Conservation (phyloP, 805 yeast species). For the Yarrowia sp. region DNA sequence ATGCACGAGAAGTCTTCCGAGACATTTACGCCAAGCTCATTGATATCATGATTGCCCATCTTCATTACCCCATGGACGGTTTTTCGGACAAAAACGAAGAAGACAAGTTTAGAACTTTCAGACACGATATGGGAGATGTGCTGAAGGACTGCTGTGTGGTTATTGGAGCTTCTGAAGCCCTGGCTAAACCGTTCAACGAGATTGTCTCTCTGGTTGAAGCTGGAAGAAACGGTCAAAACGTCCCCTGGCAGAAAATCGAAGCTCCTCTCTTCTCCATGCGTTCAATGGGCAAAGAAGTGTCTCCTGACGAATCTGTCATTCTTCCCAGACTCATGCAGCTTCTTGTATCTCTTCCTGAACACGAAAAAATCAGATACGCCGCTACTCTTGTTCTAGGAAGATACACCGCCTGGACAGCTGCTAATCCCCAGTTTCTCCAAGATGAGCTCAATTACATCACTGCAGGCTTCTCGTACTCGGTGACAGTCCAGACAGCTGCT, state of each 20-base stretch:
- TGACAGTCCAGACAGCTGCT: constrained; percentile 73
- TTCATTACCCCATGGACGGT: constrained; percentile 68
- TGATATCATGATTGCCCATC: constrained; percentile 60
- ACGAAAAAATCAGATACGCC: constrained; percentile 83
- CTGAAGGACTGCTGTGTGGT: constrained; percentile 92
- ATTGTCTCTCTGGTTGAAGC: constrained; percentile 46
- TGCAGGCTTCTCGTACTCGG: constrained; percentile 54
- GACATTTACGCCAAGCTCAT: constrained; percentile 61
- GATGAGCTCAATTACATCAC: constrained; percentile 81
- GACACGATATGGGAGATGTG: constrained; percentile 98
- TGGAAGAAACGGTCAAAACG: constrained; percentile 40
- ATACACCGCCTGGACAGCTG: constrained; percentile 91
- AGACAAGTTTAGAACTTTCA: constrained; percentile 88
- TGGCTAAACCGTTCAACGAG: constrained; percentile 64
- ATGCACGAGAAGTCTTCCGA: constrained; percentile 49
- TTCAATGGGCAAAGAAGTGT: constrained; percentile 91
- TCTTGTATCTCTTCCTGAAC: constrained; percentile 72
- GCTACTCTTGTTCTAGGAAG: constrained; percentile 93
- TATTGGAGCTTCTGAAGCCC: constrained; percentile 70
- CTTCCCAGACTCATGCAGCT: constrained; percentile 75
- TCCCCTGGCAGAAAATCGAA: constrained; percentile 83
- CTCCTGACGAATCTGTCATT: constrained; percentile 58
- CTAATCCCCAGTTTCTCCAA: constrained; percentile 79
- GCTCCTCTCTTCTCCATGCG: constrained; percentile 87
- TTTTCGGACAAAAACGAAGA: constrained; percentile 66